These are phyloP conservation scores for Trichaptum fuscoviolaceum DNA, from an alignment of 768 basidiomycete species.

Conservation along the genomic window DNA sequence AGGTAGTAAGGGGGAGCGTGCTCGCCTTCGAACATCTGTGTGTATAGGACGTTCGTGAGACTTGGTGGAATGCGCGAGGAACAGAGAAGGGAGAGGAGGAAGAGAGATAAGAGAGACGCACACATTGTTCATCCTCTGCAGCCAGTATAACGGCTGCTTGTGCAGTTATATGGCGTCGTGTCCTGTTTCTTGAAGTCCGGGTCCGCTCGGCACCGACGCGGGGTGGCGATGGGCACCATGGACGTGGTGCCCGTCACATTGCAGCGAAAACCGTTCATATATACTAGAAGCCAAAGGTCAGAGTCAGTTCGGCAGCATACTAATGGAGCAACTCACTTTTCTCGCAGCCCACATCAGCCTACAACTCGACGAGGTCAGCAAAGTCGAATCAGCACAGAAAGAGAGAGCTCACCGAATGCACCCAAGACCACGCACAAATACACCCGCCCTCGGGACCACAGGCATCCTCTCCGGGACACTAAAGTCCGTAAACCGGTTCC, in stretches of 20 bases:
- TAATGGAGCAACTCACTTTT: constrained; percentile 46
- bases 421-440: constrained; percentile 71
- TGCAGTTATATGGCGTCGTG: too few species aligned
- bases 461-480: constrained; percentile 64
- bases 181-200: constrained; percentile 38
- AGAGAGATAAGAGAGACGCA: constrained; percentile 44
- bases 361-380: constrained; percentile 2
- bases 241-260: constrained; percentile 51
- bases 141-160: constrained; percentile 78
- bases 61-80: background rate
- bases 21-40: constrained; percentile 59
- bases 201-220: constrained; percentile 65
- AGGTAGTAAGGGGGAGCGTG: constrained; percentile 63
- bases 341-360: constrained; percentile 52
- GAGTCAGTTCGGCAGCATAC: background rate
- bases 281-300: constrained; percentile 32
- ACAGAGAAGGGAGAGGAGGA: background rate
- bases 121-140: constrained; percentile 56
- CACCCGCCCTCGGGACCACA: constrained; percentile 55
- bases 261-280: constrained; percentile 75
- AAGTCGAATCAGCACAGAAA: constrained; percentile 6
- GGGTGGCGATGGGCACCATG: constrained; percentile 43
- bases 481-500: constrained; percentile 68
- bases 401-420: constrained; percentile 44
- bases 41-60: background rate